Conservation (phyloP, 108 stramenopile genomes). For the Mediolabrus comicus region DNA sequence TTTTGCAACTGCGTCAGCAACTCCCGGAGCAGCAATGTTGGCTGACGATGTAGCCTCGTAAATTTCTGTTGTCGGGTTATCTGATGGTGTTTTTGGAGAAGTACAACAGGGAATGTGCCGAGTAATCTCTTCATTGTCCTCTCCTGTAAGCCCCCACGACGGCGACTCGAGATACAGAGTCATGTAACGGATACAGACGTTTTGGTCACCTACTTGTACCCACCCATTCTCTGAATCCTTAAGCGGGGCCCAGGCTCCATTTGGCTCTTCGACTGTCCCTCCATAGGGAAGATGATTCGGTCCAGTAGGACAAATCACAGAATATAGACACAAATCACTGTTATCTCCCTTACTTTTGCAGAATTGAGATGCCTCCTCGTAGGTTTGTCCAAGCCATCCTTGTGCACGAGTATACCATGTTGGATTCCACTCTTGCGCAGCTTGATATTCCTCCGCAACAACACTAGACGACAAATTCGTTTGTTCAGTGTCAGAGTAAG, state of each 20-base stretch:
- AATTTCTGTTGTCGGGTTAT: neutral
- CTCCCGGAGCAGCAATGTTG: too few relatives aligned
- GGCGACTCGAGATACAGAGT: conserved; percentile 14
- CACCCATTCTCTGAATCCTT: conserved; percentile 25
- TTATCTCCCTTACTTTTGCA: neutral
- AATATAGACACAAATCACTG: conserved; percentile 18
- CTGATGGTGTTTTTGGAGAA: neutral
- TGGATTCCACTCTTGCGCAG: conserved; percentile 3
- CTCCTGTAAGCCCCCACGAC: conserved; percentile 23
- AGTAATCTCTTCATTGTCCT: conserved; percentile 32
- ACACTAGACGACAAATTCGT: neutral
- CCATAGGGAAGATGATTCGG: conserved; percentile 21
- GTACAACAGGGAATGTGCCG: conserved; percentile 23
- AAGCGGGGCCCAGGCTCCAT: conserved; percentile 21
- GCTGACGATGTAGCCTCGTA: neutral
- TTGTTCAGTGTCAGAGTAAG: conserved; percentile 1
- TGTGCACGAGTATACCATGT: conserved; percentile 15
- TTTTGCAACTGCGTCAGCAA: neutral
- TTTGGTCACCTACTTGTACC: conserved; percentile 10
- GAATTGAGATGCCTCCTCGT: conserved; percentile 9
- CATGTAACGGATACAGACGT: conserved; percentile 24
- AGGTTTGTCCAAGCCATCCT: conserved; percentile 30
- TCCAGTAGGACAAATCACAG: conserved; percentile 22
- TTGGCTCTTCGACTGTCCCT: neutral
- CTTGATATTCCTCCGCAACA: neutral